These are phyloP conservation scores for Talaromyces trachyspermus DNA, from an alignment of 495 filamentous ascomycete genomes.

Conservation along the genomic window DNA sequence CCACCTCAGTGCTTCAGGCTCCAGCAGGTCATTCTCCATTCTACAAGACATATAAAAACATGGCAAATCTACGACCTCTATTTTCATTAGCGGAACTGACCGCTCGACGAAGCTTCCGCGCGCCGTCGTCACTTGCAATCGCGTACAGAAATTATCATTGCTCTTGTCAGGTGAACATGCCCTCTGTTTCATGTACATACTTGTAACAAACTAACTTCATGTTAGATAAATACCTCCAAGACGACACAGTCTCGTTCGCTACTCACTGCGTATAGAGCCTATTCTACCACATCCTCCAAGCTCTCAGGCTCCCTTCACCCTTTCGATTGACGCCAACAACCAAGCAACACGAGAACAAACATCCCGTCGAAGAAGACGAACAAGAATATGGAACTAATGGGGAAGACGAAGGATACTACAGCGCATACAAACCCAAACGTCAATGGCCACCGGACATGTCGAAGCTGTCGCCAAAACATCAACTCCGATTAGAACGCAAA, in stretches of 20 bases:
- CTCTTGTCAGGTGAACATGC: neutral
- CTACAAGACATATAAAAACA: neutral
- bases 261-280: neutral
- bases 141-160: constrained; percentile 12
- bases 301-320: constrained; percentile 22
- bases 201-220: too few relatives aligned
- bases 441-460: constrained; percentile 90
- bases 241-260: neutral
- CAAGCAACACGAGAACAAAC: neutral
- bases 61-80: neutral
- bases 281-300: constrained; percentile 5
- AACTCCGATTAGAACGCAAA: constrained; percentile 71
- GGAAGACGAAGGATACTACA: constrained; percentile 28
- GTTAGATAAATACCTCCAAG: too few relatives aligned
- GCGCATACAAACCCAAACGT: constrained; percentile 71
- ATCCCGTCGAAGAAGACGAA: neutral
- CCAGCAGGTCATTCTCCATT: too few relatives aligned
- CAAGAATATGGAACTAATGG: neutral
- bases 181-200: too few relatives aligned
- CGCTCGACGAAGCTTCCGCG: constrained; percentile 23
- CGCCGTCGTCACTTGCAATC: constrained; percentile 60
- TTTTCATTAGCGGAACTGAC: neutral
- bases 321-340: constrained; percentile 23
- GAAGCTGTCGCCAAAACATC: constrained; percentile 69
- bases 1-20: too few relatives aligned